Base-by-base conservation (phyloP, 148 eudicot species). In the Linanthus parryae region DNA sequence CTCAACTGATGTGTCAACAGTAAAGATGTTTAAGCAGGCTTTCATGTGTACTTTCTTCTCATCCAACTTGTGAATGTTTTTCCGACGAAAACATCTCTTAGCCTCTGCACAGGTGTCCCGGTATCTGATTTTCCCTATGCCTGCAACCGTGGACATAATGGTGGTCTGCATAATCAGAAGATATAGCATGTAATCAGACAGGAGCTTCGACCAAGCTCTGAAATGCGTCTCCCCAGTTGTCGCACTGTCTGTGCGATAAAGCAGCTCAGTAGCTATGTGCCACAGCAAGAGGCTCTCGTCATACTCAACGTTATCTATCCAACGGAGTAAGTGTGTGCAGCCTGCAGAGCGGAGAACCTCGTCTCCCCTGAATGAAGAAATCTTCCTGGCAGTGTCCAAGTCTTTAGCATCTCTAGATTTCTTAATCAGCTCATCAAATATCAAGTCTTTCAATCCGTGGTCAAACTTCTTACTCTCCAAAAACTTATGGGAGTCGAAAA, bases 201-300 rank as follows among this genome's bases (percentile, higher is more conserved):
- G 26, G 36, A 9, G 44, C 26, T 23, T 8, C 27, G 2, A 31
- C 25, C 2, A 9, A 13, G 27, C 42, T 25, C 21, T 5, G 20
- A n/a, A n/a, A n/a, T n/a, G n/a, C n/a, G n/a, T n/a, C n/a, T n/a
- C n/a, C n/a, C n/a, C n/a, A n/a, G n/a, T n/a, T n/a, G n/a, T n/a
- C n/a, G n/a, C n/a, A n/a, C n/a, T n/a, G n/a, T n/a, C n/a, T n/a
- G n/a, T n/a, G n/a, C n/a, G n/a, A n/a, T n/a, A n/a, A n/a, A n/a
- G n/a, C n/a, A n/a, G n/a, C n/a, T n/a, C n/a, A n/a, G n/a, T n/a
- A n/a, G n/a, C n/a, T 2, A 21, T 5, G 13, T 21, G 20, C 10
- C 42, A 65, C 59, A 69, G 61, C 16, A 80, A 50, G 48, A 80
- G 61, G 58, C 67, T 63, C 46, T 80, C 73, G 17, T 75, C 85